Evolutionary conservation across 2,329 filamentous ascomycete species (phyloP), one percentile per base, ranked within the genome.

Genomic region (Alternaria rosae): DNA sequence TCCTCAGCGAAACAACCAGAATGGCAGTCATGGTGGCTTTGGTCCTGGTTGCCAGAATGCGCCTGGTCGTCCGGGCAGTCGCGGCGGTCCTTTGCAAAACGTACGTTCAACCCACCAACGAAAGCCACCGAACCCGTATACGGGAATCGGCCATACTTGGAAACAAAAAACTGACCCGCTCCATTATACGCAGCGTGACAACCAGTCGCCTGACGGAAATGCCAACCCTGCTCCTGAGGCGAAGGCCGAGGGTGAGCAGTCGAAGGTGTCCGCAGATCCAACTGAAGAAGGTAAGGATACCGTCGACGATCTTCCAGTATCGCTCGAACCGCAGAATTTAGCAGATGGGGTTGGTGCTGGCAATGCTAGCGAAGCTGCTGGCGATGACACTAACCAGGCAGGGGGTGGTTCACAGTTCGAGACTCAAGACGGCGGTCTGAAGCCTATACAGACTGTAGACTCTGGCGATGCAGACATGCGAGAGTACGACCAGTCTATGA

Each of bases 21-120:
- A 79, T 75, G 82, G 82, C 69, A 78, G 76, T 60, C 76, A 79
- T 51, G 78, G 74, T 67, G 71, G 73, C 61, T 71, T 71, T 70
- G 76, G 71, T 63, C 65, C 73, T 66, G 72, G 72, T 54, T 58
- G 62, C 30, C 65, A 70, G 57, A 72, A 66, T 53, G 58, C 61
- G 54, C 69, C 68, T 50, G 72, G 69, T 57, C 76, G 74, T 61
- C 75, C 75, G 64, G 73, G 69, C 57, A 77, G 77, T 59, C 73
- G 69, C 43, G 61, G 67, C 55, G 73, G 71, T 55, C 72, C 69
- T 57, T 59, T 69, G 57, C 69, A 70, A 52, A 75, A 77, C 65
- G 77, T 76, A 76, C 78, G 76, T 75, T 70, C 68, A 65, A 67
- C 68, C 66, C 71, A 73, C 52, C 66, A 70, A 41, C 57, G 60